These are phyloP conservation scores for Anthostomella pinea DNA, from an alignment of 2,329 filamentous ascomycete genomes.

Conservation along the genomic window DNA sequence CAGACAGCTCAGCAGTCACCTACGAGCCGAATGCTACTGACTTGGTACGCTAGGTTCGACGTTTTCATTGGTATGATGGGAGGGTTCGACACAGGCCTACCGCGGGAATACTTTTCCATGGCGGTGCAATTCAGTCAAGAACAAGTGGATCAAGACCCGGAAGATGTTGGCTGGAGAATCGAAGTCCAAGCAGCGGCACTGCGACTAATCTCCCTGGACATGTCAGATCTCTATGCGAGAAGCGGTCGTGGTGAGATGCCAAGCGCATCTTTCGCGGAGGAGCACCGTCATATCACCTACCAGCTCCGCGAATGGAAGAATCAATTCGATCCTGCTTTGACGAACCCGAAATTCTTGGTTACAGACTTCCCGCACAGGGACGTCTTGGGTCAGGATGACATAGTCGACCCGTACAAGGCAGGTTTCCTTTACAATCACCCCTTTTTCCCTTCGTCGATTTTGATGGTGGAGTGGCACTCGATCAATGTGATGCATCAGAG, in stretches of 20 bases:
- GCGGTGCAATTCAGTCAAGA: slow-evolving; percentile 61
- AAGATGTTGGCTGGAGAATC: slow-evolving; percentile 63
- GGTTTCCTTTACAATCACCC: slow-evolving; percentile 68
- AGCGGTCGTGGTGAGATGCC: slow-evolving; percentile 62
- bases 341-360: slow-evolving; percentile 60
- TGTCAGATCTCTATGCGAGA: slow-evolving; percentile 72
- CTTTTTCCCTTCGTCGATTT: slow-evolving; percentile 71
- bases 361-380: slow-evolving; percentile 57
- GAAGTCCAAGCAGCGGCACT: slow-evolving; percentile 64
- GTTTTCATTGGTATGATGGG: slow-evolving; percentile 80
- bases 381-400: slow-evolving; percentile 56
- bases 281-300: slow-evolving; percentile 55
- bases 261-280: slow-evolving; percentile 60
- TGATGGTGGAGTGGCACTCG: slow-evolving; percentile 74
- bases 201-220: slow-evolving; percentile 74
- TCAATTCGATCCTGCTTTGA: slow-evolving; percentile 59
- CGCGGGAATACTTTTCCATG: slow-evolving; percentile 73
- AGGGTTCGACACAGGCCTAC: slow-evolving; percentile 69
- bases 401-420: slow-evolving; percentile 71
- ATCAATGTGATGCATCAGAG: slow-evolving; percentile 78
- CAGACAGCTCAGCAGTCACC: slow-evolving; percentile 69
- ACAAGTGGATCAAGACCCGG: slow-evolving; percentile 57
- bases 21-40: slow-evolving; percentile 68
- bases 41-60: slow-evolving; percentile 92
- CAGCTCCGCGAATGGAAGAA: slow-evolving; percentile 49